Percentiles rank a stretch among this genome's conserved stretches.
These are phyloP conservation scores for Phytophthora kernoviae DNA, from an alignment of 352 stramenopile genomes.

Conservation along the genomic window DNA sequence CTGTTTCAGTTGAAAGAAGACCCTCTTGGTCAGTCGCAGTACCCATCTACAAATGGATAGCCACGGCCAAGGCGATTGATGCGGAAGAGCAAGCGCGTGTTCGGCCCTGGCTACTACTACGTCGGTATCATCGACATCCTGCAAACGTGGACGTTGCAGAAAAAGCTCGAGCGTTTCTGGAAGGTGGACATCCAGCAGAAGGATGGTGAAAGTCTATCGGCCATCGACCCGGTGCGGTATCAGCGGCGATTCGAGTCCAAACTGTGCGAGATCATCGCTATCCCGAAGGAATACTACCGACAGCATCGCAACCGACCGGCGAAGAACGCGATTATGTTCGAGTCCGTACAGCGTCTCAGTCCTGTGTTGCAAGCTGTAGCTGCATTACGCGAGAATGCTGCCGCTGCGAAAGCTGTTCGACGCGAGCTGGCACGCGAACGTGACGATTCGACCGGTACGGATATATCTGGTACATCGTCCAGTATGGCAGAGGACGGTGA, in stretches of 20 bases:
- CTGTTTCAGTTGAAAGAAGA: slow-evolving; percentile 25
- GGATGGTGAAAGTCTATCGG: slow-evolving; percentile 78
- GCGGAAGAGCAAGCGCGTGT: slow-evolving; percentile 77
- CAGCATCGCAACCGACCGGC: slow-evolving; percentile 20
- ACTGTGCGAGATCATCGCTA: slow-evolving; percentile 77
- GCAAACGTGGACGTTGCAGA: slow-evolving; percentile 88
- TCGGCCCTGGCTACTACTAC: slow-evolving; percentile 88
- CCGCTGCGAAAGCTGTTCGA: slow-evolving; percentile 17
- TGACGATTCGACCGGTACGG: slow-evolving; percentile 40
- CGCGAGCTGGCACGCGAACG: slow-evolving; percentile 23
- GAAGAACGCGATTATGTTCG: slow-evolving; percentile 19
- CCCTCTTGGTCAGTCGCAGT: slow-evolving; percentile 28
- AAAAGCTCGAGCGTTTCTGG: slow-evolving; percentile 80
- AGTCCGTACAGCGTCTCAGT: slow-evolving; percentile 42
- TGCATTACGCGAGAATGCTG: slow-evolving; percentile 32
- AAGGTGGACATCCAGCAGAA: slow-evolving; percentile 81
- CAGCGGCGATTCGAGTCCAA: slow-evolving; percentile 85
- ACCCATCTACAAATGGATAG: slow-evolving; percentile 11
- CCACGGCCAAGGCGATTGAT: slow-evolving; percentile 51
- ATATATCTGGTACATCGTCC: slow-evolving; percentile 24
- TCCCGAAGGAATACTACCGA: slow-evolving; percentile 61
- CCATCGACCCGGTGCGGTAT: slow-evolving; percentile 80
- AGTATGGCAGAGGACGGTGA: slow-evolving; percentile 33
- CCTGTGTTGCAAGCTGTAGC: slow-evolving; percentile 38
- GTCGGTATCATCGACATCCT: slow-evolving; percentile 92